Evolutionary conservation across 164 flowering plant species (phyloP), one percentile per base, ranked within the genome.

Genomic region (Houttuynia cordata): DNA sequence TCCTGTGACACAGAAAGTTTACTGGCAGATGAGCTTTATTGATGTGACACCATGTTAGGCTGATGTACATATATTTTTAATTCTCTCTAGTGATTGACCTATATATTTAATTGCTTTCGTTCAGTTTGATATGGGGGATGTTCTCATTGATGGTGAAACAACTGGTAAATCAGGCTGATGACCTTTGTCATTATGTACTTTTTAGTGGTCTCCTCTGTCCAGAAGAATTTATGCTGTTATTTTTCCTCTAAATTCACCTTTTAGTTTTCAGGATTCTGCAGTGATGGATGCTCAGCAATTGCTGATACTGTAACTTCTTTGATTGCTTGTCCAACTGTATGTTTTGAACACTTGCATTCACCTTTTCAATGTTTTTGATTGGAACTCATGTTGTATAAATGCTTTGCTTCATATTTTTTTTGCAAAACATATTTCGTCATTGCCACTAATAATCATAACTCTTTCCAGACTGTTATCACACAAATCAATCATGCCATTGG

Each of bases 41-140:
- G 56, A n/a, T 10, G 10, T 56, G 39, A 19, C 15, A 39, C 20
- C 18, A 42, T 18, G 17, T 10, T 22, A 30, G 6, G 37, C 37
- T 30, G 37, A 30, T 30, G 37, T 6, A 30, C 37, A 30, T 2
- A 30, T 30, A 30, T 30, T 2, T 45, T 45, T 10, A 4, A 45
- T 45, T 45, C 17, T 45, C 49, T 45, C 13, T 45, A 14, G 12
- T 12, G 14, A 12, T 45, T 20, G 20, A 12, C 49, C 53, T 21
- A 7, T 39, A 8, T 21, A 39, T 34, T 14, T 45, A 24, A 54
- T 22, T 12, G 22, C 39, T 21, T 24, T 37, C 56, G 64, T 58
- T 39, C 83, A 91, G 97, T 91, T 91, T 70, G 84, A 88, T 56
- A 83, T 91, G 97, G 97, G 92, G 17, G 96, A 91, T 71, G 87